A percentile compares a stretch with the other conserved stretches of the same genome.
Conservation (phyloP, 176 grass and related monocot species). For the Lolium perenne region DNA sequence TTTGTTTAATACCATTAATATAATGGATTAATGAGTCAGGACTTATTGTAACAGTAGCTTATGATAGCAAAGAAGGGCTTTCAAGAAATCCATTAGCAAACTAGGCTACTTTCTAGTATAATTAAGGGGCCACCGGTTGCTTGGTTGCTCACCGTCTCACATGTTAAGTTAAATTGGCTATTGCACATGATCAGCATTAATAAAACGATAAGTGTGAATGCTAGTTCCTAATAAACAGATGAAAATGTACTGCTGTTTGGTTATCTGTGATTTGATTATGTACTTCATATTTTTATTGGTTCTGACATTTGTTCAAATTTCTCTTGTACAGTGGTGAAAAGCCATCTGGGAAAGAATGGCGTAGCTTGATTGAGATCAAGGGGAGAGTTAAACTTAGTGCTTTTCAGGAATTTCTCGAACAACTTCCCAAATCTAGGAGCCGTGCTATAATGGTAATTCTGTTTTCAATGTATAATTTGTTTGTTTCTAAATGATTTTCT, state of each 20-base stretch:
- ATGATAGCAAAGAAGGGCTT: background rate
- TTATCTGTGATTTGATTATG: background rate
- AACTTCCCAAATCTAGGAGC: conserved; percentile 87
- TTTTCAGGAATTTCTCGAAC: conserved; percentile 92
- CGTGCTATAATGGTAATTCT: conserved; percentile 94
- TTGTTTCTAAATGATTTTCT: background rate
- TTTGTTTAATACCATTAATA: background rate
- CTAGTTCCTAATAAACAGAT: conserved; percentile 25
- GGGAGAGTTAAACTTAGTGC: conserved; percentile 93
- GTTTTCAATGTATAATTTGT: conserved; percentile 18
- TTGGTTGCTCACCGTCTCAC: background rate
- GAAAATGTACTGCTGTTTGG: conserved; percentile 13
- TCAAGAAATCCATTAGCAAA: background rate
- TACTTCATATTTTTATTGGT: conserved; percentile 24
- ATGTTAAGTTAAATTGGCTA: background rate
- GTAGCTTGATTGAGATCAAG: conserved; percentile 93
- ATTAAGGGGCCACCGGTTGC: background rate
- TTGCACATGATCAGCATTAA: background rate
- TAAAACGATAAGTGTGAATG: background rate
- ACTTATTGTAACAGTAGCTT: background rate
- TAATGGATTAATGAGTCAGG: background rate
- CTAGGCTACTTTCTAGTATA: background rate
- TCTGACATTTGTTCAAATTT: conserved; percentile 41
- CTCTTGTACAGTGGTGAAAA: conserved; percentile 86
- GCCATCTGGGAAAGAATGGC: conserved; percentile 85